phyloP scores from a whole-genome alignment of 2,329 filamentous ascomycete species.

The Botryotinia convoluta region DNA sequence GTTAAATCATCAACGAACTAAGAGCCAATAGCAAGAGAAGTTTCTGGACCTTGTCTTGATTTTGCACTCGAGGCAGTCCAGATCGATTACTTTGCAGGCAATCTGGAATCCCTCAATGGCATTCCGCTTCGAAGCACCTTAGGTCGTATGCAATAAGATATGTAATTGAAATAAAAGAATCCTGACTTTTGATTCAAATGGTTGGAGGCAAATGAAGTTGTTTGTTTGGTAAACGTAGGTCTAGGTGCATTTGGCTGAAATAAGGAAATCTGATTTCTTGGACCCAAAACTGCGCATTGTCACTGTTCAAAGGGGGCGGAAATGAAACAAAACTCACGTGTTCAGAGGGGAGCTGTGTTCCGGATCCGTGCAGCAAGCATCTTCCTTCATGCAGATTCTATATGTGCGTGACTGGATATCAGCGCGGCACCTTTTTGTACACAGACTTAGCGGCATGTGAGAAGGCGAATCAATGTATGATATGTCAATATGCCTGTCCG shows the following conservation, averaged over 20 bases:
- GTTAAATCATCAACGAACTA: neutral
- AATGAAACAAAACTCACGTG: slow-evolving; percentile 15
- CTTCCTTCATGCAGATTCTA: slow-evolving; percentile 10
- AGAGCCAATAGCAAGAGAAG: neutral
- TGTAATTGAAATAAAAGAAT: neutral
- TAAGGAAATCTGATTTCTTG: neutral
- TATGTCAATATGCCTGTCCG: neutral
- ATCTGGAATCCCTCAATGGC: neutral
- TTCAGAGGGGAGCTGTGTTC: slow-evolving; percentile 11
- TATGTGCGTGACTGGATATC: slow-evolving; percentile 17
- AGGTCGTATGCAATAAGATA: slow-evolving; percentile 1
- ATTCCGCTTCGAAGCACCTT: neutral
- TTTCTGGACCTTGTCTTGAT: neutral
- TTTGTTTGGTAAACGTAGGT: slow-evolving; percentile 2
- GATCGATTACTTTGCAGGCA: slow-evolving; percentile 12
- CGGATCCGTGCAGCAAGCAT: slow-evolving; percentile 12
- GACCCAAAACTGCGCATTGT: neutral
- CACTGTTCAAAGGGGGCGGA: no score
- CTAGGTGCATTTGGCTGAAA: neutral
- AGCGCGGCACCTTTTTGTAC: slow-evolving; percentile 10
- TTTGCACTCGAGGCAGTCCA: neutral
- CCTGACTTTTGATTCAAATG: neutral
- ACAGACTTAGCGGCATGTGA: slow-evolving; percentile 13
- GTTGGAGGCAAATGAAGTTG: neutral
- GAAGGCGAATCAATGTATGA: slow-evolving; percentile 8